Evolutionary conservation across 805 yeast genomes (phyloP).

Genomic region (Kazachstania martiniae): DNA sequence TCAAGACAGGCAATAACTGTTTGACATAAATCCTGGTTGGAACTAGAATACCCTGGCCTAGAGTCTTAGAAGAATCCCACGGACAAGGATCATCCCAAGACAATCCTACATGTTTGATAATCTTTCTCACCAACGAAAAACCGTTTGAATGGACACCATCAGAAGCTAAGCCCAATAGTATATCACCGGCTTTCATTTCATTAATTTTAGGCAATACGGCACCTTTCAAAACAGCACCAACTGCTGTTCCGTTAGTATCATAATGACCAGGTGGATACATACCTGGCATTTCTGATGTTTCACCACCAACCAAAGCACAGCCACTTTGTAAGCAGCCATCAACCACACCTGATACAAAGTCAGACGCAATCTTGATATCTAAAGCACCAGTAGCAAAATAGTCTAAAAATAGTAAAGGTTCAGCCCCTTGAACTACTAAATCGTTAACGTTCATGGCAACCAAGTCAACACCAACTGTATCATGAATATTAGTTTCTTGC

Average conservation of each 20-base stretch:
- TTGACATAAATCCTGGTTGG: constrained; percentile 95
- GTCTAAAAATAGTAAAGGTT: constrained; percentile 89
- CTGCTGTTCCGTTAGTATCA: constrained; percentile 97
- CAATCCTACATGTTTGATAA: constrained; percentile 66
- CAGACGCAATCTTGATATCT: constrained; percentile 73
- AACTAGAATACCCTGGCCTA: constrained; percentile 75
- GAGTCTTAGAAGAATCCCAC: constrained; percentile 59
- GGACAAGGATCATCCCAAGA: constrained; percentile 73
- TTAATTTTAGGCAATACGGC: constrained; percentile 62
- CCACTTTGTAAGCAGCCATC: constrained; percentile 92
- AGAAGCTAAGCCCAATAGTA: constrained; percentile 76
- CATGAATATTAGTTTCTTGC: constrained; percentile 76
- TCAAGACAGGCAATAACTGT: constrained; percentile 68
- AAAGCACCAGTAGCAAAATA: constrained; percentile 93
- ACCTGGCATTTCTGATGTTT: constrained; percentile 99
- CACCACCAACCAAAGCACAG: constrained; percentile 98
- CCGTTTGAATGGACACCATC: constrained; percentile 97
- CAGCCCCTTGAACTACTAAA: constrained; percentile 97
- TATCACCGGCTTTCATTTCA: constrained; percentile 67
- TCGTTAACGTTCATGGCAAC: constrained; percentile 99
- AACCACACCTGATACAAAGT: constrained; percentile 90
- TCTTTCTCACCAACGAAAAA: constrained; percentile 85
- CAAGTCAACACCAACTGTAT: constrained; percentile 97
- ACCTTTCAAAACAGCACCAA: constrained; percentile 82
- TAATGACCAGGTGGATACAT: constrained; percentile 92